Conservation (phyloP, 2,329 filamentous ascomycete species). For the Allantophomopsis cytisporea region DNA sequence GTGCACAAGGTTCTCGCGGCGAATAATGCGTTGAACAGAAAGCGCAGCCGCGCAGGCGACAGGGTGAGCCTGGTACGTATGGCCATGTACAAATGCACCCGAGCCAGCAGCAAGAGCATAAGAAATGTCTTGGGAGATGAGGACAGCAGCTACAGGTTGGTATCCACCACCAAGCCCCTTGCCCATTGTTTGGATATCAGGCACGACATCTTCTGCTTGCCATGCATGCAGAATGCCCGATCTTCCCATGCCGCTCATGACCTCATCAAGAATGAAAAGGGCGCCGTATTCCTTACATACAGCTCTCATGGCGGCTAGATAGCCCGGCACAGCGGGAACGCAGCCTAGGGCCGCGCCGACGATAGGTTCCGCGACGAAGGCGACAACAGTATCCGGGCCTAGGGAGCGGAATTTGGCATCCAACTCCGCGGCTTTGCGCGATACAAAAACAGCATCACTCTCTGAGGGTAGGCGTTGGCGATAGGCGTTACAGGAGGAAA, state of each 20-base stretch:
- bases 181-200: slow-evolving; percentile 53
- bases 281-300: slow-evolving; percentile 61
- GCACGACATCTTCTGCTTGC: slow-evolving; percentile 35
- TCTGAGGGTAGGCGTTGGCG: slow-evolving; percentile 36
- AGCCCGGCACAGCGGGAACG: slow-evolving; percentile 50
- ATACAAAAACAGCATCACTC: slow-evolving; percentile 38
- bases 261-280: slow-evolving; percentile 66
- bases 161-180: slow-evolving; percentile 56
- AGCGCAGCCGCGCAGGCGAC: slow-evolving; percentile 46
- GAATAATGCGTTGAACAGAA: slow-evolving; percentile 45
- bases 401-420: slow-evolving; percentile 46
- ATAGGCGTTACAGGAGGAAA: slow-evolving; percentile 53
- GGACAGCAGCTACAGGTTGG: slow-evolving; percentile 43
- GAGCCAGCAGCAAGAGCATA: slow-evolving; percentile 18
- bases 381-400: slow-evolving; percentile 48
- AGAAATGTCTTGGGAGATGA: slow-evolving; percentile 37
- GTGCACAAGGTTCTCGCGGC: slow-evolving; percentile 38
- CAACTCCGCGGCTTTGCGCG: slow-evolving; percentile 43
- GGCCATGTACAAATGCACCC: slow-evolving; percentile 17
- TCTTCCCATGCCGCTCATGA: slow-evolving; percentile 46
- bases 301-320: slow-evolving; percentile 52
- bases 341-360: slow-evolving; percentile 59
- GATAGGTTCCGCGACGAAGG: slow-evolving; percentile 54
- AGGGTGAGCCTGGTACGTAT: slow-evolving; percentile 48
- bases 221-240: slow-evolving; percentile 39